Evolutionary conservation across 164 flowering plant genomes (phyloP).

Genomic region (Buxus sempervirens): DNA sequence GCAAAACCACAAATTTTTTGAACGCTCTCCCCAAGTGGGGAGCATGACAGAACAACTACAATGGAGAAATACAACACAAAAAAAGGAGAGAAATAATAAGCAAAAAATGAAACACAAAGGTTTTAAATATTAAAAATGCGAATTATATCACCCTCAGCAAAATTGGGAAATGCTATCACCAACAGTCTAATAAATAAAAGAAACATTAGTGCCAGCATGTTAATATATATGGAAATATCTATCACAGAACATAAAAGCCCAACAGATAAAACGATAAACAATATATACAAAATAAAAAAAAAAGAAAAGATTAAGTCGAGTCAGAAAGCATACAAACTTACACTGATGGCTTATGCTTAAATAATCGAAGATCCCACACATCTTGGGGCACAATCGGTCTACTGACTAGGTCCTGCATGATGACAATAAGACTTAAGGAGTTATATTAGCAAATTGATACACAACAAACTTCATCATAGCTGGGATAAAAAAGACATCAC

Average conservation of each 20-base stretch:
- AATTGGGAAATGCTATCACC: no score
- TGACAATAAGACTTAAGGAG: not conserved
- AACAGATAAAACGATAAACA: not conserved
- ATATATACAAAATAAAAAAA: not conserved
- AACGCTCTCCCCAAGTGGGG: no score
- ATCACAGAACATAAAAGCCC: not conserved
- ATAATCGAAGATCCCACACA: conserved; percentile 79
- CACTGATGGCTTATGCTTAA: conserved; percentile 63
- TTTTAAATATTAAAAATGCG: no score
- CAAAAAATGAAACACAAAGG: no score
- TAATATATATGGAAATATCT: no score
- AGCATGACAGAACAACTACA: no score
- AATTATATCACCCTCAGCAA: no score
- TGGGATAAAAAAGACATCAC: not conserved
- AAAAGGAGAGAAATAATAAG: no score
- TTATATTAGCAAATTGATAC: not conserved
- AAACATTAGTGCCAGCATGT: no score
- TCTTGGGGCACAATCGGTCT: conserved; percentile 60
- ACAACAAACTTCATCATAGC: not conserved
- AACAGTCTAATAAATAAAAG: no score
- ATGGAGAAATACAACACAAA: no score
- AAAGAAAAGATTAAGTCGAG: not conserved
- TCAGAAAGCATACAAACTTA: conserved; percentile 33
- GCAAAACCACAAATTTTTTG: no score
- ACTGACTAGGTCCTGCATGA: conserved; percentile 48